Conservation (phyloP, 176 grass and related monocot genomes). For the Secale cereale region DNA sequence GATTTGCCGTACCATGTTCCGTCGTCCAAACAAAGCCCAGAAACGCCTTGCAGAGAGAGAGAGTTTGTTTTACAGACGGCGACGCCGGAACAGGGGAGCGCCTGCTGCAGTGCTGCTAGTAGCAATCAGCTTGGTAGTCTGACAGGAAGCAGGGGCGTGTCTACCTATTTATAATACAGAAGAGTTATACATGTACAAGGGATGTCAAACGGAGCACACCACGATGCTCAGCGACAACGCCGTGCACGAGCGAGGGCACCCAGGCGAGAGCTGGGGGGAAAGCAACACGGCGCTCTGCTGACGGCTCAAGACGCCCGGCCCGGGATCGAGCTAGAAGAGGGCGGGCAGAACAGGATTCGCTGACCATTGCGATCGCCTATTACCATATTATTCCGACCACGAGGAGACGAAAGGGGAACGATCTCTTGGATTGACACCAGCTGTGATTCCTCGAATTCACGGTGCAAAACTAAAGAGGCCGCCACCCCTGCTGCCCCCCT, state of each 20-base stretch:
- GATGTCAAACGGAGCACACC: too few relatives aligned
- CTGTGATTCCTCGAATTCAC: constrained; percentile 9
- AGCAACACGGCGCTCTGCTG: not conserved
- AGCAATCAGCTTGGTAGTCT: not conserved
- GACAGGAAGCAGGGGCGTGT: not conserved
- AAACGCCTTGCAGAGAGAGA: not conserved
- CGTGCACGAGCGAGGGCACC: not conserved
- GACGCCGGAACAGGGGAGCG: not conserved
- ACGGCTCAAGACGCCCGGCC: constrained; percentile 13
- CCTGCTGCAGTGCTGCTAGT: not conserved
- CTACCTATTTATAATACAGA: constrained; percentile 21
- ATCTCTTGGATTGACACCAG: not conserved
- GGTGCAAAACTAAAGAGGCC: constrained; percentile 31
- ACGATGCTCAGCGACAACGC: not conserved
- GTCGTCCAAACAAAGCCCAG: not conserved
- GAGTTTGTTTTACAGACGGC: not conserved
- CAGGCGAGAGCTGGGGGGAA: not conserved
- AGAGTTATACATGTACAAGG: too few relatives aligned
- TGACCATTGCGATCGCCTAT: not conserved
- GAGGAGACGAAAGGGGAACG: not conserved
- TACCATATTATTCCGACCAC: not conserved
- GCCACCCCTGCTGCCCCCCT: not conserved
- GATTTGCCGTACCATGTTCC: not conserved
- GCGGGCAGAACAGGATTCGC: constrained; percentile 37
- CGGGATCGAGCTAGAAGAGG: not conserved